Evolutionary conservation across 352 stramenopile genomes (phyloP), one percentile per base, ranked within the genome.

Genomic region (Chrysophaeum taylorii): DNA sequence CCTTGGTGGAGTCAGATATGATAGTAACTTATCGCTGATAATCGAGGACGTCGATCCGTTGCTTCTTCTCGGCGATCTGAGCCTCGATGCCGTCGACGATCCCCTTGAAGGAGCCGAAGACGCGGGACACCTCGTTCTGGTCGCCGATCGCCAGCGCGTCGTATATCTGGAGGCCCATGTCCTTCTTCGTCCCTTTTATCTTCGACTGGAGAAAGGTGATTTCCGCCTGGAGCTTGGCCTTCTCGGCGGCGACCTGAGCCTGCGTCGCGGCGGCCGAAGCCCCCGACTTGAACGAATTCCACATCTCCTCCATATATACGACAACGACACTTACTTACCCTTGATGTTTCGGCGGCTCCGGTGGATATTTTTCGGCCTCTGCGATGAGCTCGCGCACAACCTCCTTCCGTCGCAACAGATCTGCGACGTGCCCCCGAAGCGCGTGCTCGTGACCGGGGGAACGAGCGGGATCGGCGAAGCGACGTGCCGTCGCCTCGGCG

Each of bases 1-100:
- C n/a, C n/a, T n/a, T n/a, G n/a, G n/a, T n/a, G n/a, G n/a, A n/a
- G n/a, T n/a, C n/a, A n/a, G n/a, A n/a, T n/a, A n/a, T n/a, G n/a
- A n/a, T n/a, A n/a, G n/a, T n/a, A n/a, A n/a, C n/a, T n/a, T n/a
- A n/a, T n/a, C n/a, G n/a, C n/a, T n/a, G n/a, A n/a, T 66, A 66
- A 36, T 45, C 57, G 57, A 66, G 57, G 12, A 16, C 33, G 33
- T 66, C 57, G 57, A 66, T 66, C 33, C 57, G 57, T 16, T n/a
- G 18, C 14, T 12, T 66, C 35, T 66, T 66, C 57, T 66, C 57
- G 14, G 27, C 27, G 35, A 66, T 66, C 57, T 66, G 31, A 2
- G 33, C 31, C 35, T 66, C 57, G 35, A 66, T 18, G 7, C 9
- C 57, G 36, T 66, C 57, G 9, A 66, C 31, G 2, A 5, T 27